These are phyloP conservation scores for Vitis labrusca DNA, from an alignment of 164 flowering plant genomes.

Conservation along the genomic window DNA sequence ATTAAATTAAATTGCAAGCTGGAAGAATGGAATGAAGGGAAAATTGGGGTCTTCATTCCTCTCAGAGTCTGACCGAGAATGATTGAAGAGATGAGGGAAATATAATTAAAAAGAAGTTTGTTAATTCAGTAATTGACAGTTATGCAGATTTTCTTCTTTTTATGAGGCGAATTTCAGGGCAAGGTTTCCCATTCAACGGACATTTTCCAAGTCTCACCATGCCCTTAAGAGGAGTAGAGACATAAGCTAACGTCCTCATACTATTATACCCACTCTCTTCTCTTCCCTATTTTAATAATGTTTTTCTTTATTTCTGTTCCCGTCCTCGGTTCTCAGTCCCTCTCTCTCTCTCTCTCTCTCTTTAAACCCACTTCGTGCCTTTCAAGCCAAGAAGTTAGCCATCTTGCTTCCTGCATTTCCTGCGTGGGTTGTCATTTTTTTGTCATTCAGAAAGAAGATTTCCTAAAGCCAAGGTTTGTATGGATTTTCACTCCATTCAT, in stretches of 20 bases:
- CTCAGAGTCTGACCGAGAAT: constrained; percentile 3
- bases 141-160: constrained; percentile 13
- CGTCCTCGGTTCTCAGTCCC: background rate
- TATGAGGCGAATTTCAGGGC: constrained; percentile 25
- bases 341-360: constrained; percentile 10
- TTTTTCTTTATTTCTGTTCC: constrained; percentile 16
- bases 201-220: constrained; percentile 21
- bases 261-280: too few species aligned
- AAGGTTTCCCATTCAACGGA: constrained; percentile 36
- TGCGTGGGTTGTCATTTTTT: constrained; percentile 7
- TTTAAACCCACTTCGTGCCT: constrained; percentile 24
- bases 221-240: background rate
- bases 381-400: constrained; percentile 25
- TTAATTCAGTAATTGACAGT: constrained; percentile 15
- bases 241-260: background rate
- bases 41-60: constrained; percentile 4
- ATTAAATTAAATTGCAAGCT: background rate
- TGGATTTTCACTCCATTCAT: background rate
- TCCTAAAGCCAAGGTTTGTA: constrained; percentile 18
- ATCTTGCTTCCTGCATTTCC: background rate
- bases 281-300: constrained; percentile 1
- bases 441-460: constrained; percentile 4
- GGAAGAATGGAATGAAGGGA: constrained; percentile 9
- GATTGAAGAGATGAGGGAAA: background rate
- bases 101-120: background rate